Conservation (phyloP, 805 yeast species). For the Saccharomycopsis fodiens region DNA sequence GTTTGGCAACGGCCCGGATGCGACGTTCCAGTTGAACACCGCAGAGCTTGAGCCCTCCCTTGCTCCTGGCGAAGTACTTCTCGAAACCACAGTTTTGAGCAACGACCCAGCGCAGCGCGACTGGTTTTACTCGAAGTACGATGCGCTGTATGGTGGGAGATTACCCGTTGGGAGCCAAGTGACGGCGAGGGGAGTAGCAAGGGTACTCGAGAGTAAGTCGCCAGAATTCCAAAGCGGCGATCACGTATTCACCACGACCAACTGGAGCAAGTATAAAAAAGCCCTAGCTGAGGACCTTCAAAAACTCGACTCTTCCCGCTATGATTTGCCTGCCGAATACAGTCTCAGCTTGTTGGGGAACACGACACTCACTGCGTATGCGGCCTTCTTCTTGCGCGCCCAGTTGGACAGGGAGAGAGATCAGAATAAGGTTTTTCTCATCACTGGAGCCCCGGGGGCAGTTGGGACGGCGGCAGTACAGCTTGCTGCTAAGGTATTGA, state of each 20-base stretch:
- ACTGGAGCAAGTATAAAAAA: conserved; percentile 40
- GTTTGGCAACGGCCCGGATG: conserved; percentile 20
- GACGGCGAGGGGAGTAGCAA: conserved; percentile 43
- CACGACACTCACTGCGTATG: conserved; percentile 56
- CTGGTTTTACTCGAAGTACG: conserved; percentile 35
- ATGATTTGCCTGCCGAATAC: conserved; percentile 2
- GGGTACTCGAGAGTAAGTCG: conserved; percentile 41
- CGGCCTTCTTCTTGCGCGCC: conserved; percentile 44
- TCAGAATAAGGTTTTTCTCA: conserved; percentile 38
- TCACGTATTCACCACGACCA: conserved; percentile 30
- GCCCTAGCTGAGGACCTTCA: background rate
- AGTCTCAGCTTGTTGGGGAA: conserved; percentile 35
- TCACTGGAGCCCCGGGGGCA: conserved; percentile 70
- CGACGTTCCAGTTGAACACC: conserved; percentile 27
- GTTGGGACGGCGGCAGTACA: conserved; percentile 55
- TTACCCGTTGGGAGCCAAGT: conserved; percentile 37
- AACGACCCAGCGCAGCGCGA: conserved; percentile 58
- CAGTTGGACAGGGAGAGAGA: conserved; percentile 33
- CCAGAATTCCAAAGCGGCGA: conserved; percentile 37
- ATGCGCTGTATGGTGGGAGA: conserved; percentile 26
- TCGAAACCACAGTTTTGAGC: conserved; percentile 41
- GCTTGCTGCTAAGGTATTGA: conserved; percentile 44
- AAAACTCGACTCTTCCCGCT: conserved; percentile 15
- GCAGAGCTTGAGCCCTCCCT: conserved; percentile 21
- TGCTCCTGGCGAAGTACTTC: conserved; percentile 34